Evolutionary conservation across 2,329 filamentous ascomycete genomes (phyloP), one percentile per base, ranked within the genome.

Genomic region (Penicillium concentricum): DNA sequence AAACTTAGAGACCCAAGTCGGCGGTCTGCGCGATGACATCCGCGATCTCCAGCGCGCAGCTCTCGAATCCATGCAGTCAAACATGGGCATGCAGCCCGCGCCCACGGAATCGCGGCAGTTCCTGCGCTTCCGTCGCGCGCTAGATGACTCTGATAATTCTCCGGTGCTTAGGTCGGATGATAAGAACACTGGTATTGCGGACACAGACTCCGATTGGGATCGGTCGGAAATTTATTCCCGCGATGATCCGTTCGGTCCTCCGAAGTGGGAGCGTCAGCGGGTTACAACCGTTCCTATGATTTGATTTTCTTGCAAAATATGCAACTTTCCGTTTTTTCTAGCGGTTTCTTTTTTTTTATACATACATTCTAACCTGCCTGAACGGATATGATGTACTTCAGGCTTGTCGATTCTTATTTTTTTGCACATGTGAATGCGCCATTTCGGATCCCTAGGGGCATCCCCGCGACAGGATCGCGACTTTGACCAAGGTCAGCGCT

Each of bases 1-100:
- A 37, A 71, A 70, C 22, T 68, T 81, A 1, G 79, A 81, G 61
- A 67, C 67, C 34, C 76, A 81, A 61, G 70, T 81, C 3, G 64
- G 71, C 7, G 62, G 70, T 34, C 66, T 81, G 5, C 76, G 77
- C 39, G 72, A 75, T 41, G 75, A 79, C 44, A 62, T 77, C 26
- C 67, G 72, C 30, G 67, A 71, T 18, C 62, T 78, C 6, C 70
- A 74, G 28, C 65, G 64, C 4, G 64, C 68, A 16, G 69, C 68
- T 1, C 51, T 66, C n/a, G 67, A 67, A 7, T 71, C 69, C 0
- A 70, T 73, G 54, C 64, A 70, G 24, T 53, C 67, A 20, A 28
- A 28, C 18, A 16, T 45, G 20, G 67, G 69, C 0, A 69, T 72
- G 58, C 72, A 74, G 38, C 72, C 73, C 1, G 69, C 70, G 6